Conservation (phyloP, 169 alveolate species). For the Plasmodium vivax region DNA sequence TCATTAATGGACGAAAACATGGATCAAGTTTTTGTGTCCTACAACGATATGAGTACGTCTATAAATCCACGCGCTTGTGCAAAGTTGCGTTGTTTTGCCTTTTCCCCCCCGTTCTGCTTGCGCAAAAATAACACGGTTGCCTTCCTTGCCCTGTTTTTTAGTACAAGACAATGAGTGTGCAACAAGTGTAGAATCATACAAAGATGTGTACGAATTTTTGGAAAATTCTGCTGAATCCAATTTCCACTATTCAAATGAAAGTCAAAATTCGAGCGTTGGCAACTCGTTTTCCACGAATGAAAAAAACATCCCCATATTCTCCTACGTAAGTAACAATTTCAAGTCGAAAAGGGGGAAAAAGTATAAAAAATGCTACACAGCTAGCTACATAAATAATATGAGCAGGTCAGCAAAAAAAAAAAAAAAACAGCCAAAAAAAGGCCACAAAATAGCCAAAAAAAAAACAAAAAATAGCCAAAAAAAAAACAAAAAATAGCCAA, state of each 20-base stretch:
- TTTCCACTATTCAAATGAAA: constrained; percentile 45
- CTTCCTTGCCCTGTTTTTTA: constrained; percentile 3
- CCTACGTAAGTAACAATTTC: constrained; percentile 36
- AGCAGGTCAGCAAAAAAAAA: constrained; percentile 58
- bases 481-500: background rate
- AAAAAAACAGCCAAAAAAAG: background rate
- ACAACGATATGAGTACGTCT: constrained; percentile 60
- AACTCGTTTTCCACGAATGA: constrained; percentile 22
- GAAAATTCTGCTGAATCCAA: constrained; percentile 45
- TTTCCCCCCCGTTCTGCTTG: constrained; percentile 1
- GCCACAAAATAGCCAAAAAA: background rate
- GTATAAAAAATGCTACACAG: constrained; percentile 41
- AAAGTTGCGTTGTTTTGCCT: background rate
- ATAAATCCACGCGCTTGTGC: background rate
- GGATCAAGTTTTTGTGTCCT: constrained; percentile 57
- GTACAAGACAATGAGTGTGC: constrained; percentile 67
- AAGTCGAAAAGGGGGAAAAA: constrained; percentile 24
- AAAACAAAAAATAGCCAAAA: background rate
- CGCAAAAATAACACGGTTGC: background rate
- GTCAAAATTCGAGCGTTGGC: constrained; percentile 21
- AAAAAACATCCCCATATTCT: constrained; percentile 4
- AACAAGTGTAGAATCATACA: constrained; percentile 47
- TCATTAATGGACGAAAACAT: constrained; percentile 26
- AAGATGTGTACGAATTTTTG: constrained; percentile 49
- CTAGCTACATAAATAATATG: constrained; percentile 64